Evolutionary conservation across 2,329 filamentous ascomycete genomes (phyloP), one percentile per base, ranked within the genome.

Genomic region (Stagonosporopsis vannaccii): DNA sequence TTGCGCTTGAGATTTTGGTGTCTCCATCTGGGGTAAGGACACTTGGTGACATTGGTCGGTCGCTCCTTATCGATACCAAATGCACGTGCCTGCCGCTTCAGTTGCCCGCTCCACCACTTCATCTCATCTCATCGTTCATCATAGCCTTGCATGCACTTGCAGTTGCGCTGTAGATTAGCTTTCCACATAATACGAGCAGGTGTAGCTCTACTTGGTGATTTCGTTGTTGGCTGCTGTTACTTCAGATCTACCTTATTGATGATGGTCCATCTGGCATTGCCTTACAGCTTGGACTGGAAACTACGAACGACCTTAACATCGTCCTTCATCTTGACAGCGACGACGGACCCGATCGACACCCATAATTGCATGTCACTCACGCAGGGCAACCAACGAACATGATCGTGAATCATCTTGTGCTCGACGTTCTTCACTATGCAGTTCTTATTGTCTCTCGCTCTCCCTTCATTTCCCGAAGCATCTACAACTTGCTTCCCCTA

Each of bases 41-140:
- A 56, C 53, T 56, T 56, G 53, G 53, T 56, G 47, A 51, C 47
- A 51, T 51, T 43, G 53, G 28, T 37, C 35, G n/a, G 33, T 37
- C 35, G 45, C 53, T 33, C 36, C 43, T 45, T 53, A 58, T 52
- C 49, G 50, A 58, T 58, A 53, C 4, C 5, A 26, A 3, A 42
- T 9, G 45, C 44, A 48, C 51, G 44, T 55, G 51, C 22, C 15
- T 20, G 17, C 30, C 32, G 15, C 6, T 25, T 26, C 39, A 42
- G 12, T 1, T 17, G 20, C 6, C 23, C 17, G 6, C 23, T 20
- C 26, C 11, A 12, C 11, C 25, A 26, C 11, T 32, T 20, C 42
- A n/a, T 41, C 44, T 17, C 26, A 20, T 26, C 19, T 23, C 25
- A 4, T 23, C 30, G 30, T 8, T 13, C 6, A 11, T 36, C 39